Percentiles rank a stretch among this genome's conserved stretches.
phyloP scores from a whole-genome alignment of 2,329 filamentous ascomycete species.

The Cordyceps javanica region DNA sequence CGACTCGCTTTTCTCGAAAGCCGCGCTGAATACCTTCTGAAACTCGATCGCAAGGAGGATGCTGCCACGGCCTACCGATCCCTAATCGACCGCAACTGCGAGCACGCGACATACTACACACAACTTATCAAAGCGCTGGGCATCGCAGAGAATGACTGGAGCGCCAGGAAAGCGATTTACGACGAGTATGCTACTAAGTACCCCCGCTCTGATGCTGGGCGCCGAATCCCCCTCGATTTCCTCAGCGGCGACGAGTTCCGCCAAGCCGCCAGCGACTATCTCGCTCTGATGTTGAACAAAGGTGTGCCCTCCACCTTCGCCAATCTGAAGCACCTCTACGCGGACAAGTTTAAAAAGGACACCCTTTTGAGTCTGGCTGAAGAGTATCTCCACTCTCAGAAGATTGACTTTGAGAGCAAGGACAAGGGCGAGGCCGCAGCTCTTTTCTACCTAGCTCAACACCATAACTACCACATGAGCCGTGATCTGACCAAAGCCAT shows the following conservation, averaged over 20 bases:
- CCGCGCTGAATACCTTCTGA: slow-evolving; percentile 75
- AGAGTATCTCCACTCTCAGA: slow-evolving; percentile 61
- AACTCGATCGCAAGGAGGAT: slow-evolving; percentile 71
- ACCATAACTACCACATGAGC: slow-evolving; percentile 89
- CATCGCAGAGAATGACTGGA: slow-evolving; percentile 50
- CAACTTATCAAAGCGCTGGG: slow-evolving; percentile 65
- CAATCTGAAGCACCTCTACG: slow-evolving; percentile 91
- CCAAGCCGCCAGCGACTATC: slow-evolving; percentile 68
- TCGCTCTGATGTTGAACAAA: slow-evolving; percentile 80
- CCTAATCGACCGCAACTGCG: slow-evolving; percentile 79
- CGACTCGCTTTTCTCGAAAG: slow-evolving; percentile 79
- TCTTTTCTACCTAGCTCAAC: slow-evolving; percentile 90
- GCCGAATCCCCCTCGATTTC: slow-evolving; percentile 84
- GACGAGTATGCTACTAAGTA: slow-evolving; percentile 73
- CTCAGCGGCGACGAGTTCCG: slow-evolving; percentile 76
- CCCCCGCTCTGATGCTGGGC: slow-evolving; percentile 76
- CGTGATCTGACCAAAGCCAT: slow-evolving; percentile 77
- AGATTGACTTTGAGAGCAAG: slow-evolving; percentile 41
- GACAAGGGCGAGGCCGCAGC: slow-evolving; percentile 68
- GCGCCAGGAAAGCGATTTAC: slow-evolving; percentile 65
- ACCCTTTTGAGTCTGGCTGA: slow-evolving; percentile 69
- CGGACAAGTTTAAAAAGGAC: slow-evolving; percentile 69
- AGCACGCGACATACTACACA: slow-evolving; percentile 81
- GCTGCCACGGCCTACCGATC: slow-evolving; percentile 75
- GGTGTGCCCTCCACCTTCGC: slow-evolving; percentile 95